Evolutionary conservation across 192 early-diverging fungal species (phyloP).

Genomic region (Oehlia diaphana): DNA sequence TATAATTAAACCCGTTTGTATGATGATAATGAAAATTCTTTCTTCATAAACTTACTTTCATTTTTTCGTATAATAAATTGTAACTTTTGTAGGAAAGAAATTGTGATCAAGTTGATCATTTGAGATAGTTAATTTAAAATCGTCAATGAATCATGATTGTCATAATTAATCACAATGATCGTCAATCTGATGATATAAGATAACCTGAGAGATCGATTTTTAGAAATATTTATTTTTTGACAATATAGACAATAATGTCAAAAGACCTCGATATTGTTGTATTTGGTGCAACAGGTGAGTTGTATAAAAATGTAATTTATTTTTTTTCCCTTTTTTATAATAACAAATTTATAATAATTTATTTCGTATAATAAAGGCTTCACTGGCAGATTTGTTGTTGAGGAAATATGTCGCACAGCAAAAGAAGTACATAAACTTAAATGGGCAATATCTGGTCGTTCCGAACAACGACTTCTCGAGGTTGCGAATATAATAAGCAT

Average conservation of each 20-base stretch:
- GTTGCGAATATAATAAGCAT: conserved; percentile 45
- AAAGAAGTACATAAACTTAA: conserved; percentile 30
- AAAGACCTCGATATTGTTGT: conserved; percentile 24
- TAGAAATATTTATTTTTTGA: no score
- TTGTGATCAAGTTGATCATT: neutral
- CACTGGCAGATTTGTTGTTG: conserved; percentile 19
- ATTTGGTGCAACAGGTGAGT: conserved; percentile 20
- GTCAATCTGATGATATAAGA: no score
- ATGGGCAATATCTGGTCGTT: conserved; percentile 84
- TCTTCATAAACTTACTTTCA: neutral
- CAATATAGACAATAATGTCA: neutral
- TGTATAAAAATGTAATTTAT: neutral
- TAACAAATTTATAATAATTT: neutral
- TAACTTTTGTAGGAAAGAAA: neutral
- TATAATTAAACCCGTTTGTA: neutral
- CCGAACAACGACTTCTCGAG: conserved; percentile 63
- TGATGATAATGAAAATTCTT: neutral
- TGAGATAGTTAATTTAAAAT: no score
- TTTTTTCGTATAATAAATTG: neutral
- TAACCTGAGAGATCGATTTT: no score
- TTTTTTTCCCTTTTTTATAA: neutral
- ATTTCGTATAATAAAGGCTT: neutral
- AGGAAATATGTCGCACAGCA: conserved; percentile 12
- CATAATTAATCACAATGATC: no score
- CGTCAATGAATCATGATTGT: no score